phyloP scores from a whole-genome alignment of 164 flowering plant genomes.

The Vitis riparia region DNA sequence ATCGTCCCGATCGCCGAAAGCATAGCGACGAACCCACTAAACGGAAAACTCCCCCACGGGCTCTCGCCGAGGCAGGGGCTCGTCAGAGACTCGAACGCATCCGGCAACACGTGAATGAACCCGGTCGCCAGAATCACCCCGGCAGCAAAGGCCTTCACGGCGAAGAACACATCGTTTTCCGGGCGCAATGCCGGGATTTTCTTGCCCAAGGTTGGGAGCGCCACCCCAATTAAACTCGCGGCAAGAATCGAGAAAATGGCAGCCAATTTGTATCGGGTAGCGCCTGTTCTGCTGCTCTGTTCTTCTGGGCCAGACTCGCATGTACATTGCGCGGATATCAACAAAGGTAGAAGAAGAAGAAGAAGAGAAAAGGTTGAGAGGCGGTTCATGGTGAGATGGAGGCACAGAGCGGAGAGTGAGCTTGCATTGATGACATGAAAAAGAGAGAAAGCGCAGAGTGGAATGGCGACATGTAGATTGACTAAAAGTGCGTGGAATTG shows the following conservation, averaged over 20 bases:
- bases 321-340: conserved; percentile 15
- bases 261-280: conserved; percentile 10
- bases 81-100: conserved; percentile 24
- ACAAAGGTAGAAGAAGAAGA: not conserved
- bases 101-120: conserved; percentile 39
- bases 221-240: conserved; percentile 30
- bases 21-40: conserved; percentile 40
- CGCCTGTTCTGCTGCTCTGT: conserved; percentile 11
- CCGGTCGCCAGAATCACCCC: conserved; percentile 44
- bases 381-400: too few species aligned
- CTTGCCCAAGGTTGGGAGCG: conserved; percentile 25
- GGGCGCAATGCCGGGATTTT: conserved; percentile 17
- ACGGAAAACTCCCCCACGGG: conserved; percentile 41
- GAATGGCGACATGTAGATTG: too few species aligned
- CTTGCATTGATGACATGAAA: too few species aligned
- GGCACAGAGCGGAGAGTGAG: too few species aligned
- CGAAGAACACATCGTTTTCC: conserved; percentile 27
- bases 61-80: conserved; percentile 19
- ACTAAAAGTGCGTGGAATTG: too few species aligned
- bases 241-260: conserved; percentile 25
- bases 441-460: too few species aligned
- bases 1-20: conserved; percentile 28
- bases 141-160: conserved; percentile 40
- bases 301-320: conserved; percentile 2
- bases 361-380: not conserved